A percentile compares a stretch with the other conserved stretches of the same genome.
Conservation (phyloP, 225 moss, liverwort and hornwort genomes). For the Physcomitrium patens region DNA sequence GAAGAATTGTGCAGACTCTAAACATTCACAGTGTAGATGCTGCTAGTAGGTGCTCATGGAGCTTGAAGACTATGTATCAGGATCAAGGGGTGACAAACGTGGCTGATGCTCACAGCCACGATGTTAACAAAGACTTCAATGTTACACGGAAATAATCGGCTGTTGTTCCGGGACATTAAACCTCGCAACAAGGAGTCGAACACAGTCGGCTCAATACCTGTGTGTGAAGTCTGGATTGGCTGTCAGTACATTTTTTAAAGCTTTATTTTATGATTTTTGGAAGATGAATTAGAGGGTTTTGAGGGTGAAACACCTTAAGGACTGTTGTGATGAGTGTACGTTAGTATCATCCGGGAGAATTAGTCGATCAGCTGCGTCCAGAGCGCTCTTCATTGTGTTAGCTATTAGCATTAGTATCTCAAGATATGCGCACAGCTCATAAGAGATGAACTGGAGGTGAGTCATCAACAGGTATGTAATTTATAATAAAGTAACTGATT, state of each 20-base stretch:
- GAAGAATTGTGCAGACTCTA: slow-evolving; percentile 25
- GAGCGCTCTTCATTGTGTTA: slow-evolving; percentile 18
- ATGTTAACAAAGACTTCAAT: not conserved
- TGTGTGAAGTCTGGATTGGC: slow-evolving; percentile 12
- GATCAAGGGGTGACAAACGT: not conserved
- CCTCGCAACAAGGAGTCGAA: not conserved
- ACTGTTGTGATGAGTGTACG: not conserved
- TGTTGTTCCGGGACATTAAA: not conserved
- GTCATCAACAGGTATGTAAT: slow-evolving; percentile 19
- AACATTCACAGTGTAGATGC: slow-evolving; percentile 29
- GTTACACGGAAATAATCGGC: not conserved
- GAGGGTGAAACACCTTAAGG: too few relatives aligned
- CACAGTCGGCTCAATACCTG: not conserved
- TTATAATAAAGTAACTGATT: slow-evolving; percentile 9
- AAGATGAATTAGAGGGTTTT: too few relatives aligned
- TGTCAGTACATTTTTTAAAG: not conserved
- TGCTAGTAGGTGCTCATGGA: slow-evolving; percentile 2
- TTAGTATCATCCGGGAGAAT: not conserved
- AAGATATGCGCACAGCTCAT: slow-evolving; percentile 1
- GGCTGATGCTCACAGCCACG: not conserved
- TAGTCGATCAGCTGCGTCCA: not conserved
- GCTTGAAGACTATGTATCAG: not conserved
- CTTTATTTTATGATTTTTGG: too few relatives aligned
- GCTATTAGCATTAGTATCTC: not conserved
- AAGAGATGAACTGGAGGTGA: slow-evolving; percentile 3